These are phyloP conservation scores for Candolleomyces efflorescens DNA, from an alignment of 768 basidiomycete species.

Conservation along the genomic window DNA sequence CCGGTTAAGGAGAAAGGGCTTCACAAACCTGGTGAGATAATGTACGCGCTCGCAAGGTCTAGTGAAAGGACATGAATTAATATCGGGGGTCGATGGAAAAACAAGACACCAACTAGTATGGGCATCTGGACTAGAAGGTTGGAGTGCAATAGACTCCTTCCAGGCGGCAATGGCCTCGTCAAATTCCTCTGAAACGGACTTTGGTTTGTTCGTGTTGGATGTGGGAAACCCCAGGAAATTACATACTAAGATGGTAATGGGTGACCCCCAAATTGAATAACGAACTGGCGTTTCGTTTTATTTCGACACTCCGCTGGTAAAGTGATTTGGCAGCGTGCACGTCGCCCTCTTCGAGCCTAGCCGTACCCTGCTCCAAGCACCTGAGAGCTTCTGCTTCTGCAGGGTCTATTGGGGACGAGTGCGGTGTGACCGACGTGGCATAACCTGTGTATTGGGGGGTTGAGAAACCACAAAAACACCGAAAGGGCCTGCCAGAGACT, in stretches of 20 bases:
- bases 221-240: too few relatives aligned
- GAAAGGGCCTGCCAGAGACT: background rate
- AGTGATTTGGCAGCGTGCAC: slow-evolving; percentile 72
- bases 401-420: slow-evolving; percentile 80
- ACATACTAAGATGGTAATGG: slow-evolving; percentile 82
- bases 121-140: slow-evolving; percentile 81
- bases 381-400: slow-evolving; percentile 75
- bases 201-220: background rate
- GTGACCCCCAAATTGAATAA: slow-evolving; percentile 89
- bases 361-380: slow-evolving; percentile 79
- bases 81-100: background rate
- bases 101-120: slow-evolving; percentile 67
- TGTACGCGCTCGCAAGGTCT: slow-evolving; percentile 90
- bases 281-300: slow-evolving; percentile 74
- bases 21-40: slow-evolving; percentile 56
- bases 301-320: slow-evolving; percentile 76
- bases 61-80: slow-evolving; percentile 11
- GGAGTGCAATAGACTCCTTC: slow-evolving; percentile 79
- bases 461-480: background rate
- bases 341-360: slow-evolving; percentile 83
- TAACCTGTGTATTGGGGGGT: slow-evolving; percentile 44
- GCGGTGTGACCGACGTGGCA: slow-evolving; percentile 76
- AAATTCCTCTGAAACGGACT: slow-evolving; percentile 64
- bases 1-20: slow-evolving; percentile 5
- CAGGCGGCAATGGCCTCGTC: slow-evolving; percentile 82